Evolutionary conservation across 805 yeast genomes (phyloP).

Genomic region (Teunomyces stri): DNA sequence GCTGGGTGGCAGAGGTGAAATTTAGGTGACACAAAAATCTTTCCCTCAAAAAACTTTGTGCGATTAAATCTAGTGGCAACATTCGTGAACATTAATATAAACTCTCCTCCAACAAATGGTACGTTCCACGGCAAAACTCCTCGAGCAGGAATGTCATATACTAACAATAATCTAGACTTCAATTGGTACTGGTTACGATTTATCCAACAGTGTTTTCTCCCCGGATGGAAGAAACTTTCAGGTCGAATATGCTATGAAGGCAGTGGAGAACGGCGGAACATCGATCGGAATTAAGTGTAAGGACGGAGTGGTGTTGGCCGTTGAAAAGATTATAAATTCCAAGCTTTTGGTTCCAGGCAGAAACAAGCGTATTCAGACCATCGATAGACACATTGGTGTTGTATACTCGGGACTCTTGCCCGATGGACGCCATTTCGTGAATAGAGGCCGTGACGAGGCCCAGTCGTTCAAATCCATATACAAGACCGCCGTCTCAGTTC

Average conservation of each 20-base stretch:
- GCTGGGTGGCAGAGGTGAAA: not conserved
- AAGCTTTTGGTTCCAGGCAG: constrained; percentile 85
- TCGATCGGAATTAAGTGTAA: constrained; percentile 87
- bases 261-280: constrained; percentile 97
- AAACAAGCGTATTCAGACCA: constrained; percentile 86
- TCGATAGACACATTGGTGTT: constrained; percentile 92
- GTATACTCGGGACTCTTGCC: constrained; percentile 94
- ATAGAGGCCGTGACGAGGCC: constrained; percentile 91
- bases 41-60: constrained; percentile 5
- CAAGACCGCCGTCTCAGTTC: constrained; percentile 73
- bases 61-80: constrained; percentile 1
- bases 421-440: constrained; percentile 92
- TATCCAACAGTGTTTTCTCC: constrained; percentile 92
- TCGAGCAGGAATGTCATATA: not conserved
- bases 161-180: constrained; percentile 56
- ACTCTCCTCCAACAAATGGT: constrained; percentile 9
- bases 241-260: constrained; percentile 96
- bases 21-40: constrained; percentile 6
- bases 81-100: not conserved
- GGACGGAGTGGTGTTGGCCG: constrained; percentile 96
- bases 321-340: constrained; percentile 87
- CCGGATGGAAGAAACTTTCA: constrained; percentile 96
- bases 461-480: constrained; percentile 71
- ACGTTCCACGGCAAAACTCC: not conserved
- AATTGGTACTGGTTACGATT: constrained; percentile 98